A percentile compares a stretch with the other conserved stretches of the same genome.
These are phyloP conservation scores for Handroanthus guayacan DNA, from an alignment of 257 asterid species.

Conservation along the genomic window DNA sequence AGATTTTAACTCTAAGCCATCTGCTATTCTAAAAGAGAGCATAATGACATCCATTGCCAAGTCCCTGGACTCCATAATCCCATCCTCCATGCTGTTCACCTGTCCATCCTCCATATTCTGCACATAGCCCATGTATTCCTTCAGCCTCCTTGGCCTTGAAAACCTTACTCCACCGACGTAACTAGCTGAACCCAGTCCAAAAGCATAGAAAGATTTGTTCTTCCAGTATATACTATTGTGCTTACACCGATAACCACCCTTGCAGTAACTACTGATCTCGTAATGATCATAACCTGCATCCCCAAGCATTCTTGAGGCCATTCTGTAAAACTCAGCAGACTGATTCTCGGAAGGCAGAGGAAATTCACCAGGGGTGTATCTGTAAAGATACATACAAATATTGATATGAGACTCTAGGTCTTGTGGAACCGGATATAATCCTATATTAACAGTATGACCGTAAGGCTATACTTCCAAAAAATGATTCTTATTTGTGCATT, in stretches of 20 bases:
- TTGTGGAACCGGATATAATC: neutral
- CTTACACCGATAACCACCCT: constrained; percentile 75
- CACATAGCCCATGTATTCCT: constrained; percentile 68
- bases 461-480: neutral
- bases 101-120: constrained; percentile 62
- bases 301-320: constrained; percentile 75
- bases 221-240: constrained; percentile 93
- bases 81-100: constrained; percentile 33
- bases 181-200: constrained; percentile 94
- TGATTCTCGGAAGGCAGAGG: constrained; percentile 90
- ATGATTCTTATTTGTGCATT: neutral
- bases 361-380: constrained; percentile 86
- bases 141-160: constrained; percentile 88
- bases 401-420: constrained; percentile 6
- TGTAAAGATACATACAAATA: constrained; percentile 40
- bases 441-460: neutral
- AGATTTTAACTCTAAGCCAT: constrained; percentile 80
- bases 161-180: constrained; percentile 68
- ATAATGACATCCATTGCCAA: constrained; percentile 77
- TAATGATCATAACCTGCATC: constrained; percentile 85
- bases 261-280: constrained; percentile 93
- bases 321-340: constrained; percentile 83
- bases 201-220: constrained; percentile 75
- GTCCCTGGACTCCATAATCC: constrained; percentile 54
- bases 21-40: constrained; percentile 86